Conservation (phyloP, 441 rosid genomes). For the Isatis lusitanica region DNA sequence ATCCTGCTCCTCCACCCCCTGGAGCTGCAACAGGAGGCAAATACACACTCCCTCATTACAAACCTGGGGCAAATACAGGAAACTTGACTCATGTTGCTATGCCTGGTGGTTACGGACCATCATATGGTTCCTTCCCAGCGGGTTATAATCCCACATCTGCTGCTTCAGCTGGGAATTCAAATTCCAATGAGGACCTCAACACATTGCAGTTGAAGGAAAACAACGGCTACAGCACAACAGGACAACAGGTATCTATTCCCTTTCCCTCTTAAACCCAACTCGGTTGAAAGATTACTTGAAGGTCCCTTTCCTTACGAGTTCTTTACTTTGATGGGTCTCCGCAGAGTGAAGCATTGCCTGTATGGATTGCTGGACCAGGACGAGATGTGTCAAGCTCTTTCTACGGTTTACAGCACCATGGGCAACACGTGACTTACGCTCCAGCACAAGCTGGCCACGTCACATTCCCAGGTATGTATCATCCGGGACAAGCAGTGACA, state of each 20-base stretch:
- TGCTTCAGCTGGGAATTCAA: constrained; percentile 65
- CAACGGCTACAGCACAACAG: constrained; percentile 70
- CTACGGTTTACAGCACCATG: constrained; percentile 81
- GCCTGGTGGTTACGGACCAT: constrained; percentile 73
- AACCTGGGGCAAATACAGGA: constrained; percentile 73
- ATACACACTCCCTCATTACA: constrained; percentile 76
- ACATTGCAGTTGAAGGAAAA: constrained; percentile 81
- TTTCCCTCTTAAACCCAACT: neutral
- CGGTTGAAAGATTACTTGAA: neutral
- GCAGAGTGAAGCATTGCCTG: constrained; percentile 86
- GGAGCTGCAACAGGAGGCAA: constrained; percentile 72
- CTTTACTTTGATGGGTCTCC: neutral
- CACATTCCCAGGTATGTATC: constrained; percentile 66
- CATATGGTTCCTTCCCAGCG: constrained; percentile 72
- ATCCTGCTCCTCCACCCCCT: constrained; percentile 75
- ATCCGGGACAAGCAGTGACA: constrained; percentile 75
- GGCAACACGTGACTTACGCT: constrained; percentile 78
- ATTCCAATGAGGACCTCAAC: constrained; percentile 69
- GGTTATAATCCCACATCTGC: constrained; percentile 72
- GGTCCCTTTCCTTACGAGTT: neutral
- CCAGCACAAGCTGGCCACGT: constrained; percentile 80
- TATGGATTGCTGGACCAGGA: constrained; percentile 85
- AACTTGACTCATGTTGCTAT: constrained; percentile 71
- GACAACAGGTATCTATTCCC: constrained; percentile 71
- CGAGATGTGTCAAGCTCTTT: constrained; percentile 78